phyloP scores from a whole-genome alignment of 768 basidiomycete species.

The Rhizopogon roseolus region DNA sequence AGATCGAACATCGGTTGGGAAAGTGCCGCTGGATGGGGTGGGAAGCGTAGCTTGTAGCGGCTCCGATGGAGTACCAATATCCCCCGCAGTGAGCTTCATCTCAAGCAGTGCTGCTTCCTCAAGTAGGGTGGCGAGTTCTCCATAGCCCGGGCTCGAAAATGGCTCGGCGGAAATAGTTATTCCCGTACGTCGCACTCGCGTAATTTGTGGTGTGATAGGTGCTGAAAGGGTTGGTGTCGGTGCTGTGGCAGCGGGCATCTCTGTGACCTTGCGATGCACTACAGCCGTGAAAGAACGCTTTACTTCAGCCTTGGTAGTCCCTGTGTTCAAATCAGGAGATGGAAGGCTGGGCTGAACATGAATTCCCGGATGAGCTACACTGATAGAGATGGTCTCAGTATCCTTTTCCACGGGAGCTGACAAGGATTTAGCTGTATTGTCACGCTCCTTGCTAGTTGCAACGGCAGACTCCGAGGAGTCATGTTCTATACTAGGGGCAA shows the following conservation, averaged over 20 bases:
- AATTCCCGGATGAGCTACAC: conserved; percentile 2
- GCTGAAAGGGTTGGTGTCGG: conserved; percentile 17
- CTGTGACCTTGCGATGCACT: conserved; percentile 52
- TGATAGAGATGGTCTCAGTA: background rate
- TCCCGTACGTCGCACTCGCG: conserved; percentile 24
- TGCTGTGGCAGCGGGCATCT: conserved; percentile 17
- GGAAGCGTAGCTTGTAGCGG: conserved; percentile 5
- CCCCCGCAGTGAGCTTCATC: conserved; percentile 45
- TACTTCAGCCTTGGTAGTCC: conserved; percentile 1
- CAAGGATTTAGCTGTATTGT: background rate
- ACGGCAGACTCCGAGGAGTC: background rate
- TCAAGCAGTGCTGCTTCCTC: conserved; percentile 59
- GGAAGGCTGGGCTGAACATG: conserved; percentile 3
- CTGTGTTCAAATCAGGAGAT: conserved; percentile 5
- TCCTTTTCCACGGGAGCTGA: background rate
- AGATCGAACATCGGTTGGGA: conserved; percentile 16
- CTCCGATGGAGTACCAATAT: conserved; percentile 9
- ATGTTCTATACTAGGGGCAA: background rate
- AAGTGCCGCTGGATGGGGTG: conserved; percentile 21
- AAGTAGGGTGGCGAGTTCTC: conserved; percentile 50
- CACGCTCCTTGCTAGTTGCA: background rate
- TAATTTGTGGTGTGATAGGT: conserved; percentile 22
- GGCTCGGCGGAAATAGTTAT: conserved; percentile 21
- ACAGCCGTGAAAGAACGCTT: conserved; percentile 46
- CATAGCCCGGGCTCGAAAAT: conserved; percentile 42